A percentile compares a stretch with the other conserved stretches of the same genome.
Evolutionary conservation across 441 rosid species (phyloP).

Genomic region (Syzygium syzygioides): DNA sequence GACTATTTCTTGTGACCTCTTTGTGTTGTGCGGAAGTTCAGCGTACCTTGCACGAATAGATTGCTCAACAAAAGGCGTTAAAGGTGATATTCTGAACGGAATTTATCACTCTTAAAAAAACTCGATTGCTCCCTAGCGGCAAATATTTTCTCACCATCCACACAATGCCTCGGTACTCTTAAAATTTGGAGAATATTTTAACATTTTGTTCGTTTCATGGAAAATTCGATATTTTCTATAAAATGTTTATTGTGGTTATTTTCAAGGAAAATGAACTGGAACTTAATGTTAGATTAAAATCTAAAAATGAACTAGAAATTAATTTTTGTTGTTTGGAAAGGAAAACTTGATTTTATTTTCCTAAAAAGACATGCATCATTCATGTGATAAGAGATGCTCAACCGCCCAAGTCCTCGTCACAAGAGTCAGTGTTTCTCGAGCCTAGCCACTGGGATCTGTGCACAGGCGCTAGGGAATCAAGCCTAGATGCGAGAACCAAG

Average conservation of each 20-base stretch:
- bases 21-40: neutral
- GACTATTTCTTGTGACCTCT: neutral
- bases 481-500: neutral
- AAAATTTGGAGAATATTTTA: neutral
- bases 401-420: rapidly evolving
- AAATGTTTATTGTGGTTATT: neutral
- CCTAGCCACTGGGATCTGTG: neutral
- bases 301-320: neutral
- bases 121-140: neutral
- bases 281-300: neutral
- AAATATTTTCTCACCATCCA: neutral
- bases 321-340: neutral
- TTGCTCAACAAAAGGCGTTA: neutral
- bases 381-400: neutral
- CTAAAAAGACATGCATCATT: neutral
- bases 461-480: neutral
- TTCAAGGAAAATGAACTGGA: neutral
- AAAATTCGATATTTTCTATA: neutral
- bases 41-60: neutral
- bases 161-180: neutral
- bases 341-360: neutral
- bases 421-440: neutral
- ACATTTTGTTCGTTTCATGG: neutral
- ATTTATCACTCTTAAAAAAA: neutral
- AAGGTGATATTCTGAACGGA: neutral